Conservation (phyloP, 495 filamentous ascomycete species). For the Aspergillus taichungensis region DNA sequence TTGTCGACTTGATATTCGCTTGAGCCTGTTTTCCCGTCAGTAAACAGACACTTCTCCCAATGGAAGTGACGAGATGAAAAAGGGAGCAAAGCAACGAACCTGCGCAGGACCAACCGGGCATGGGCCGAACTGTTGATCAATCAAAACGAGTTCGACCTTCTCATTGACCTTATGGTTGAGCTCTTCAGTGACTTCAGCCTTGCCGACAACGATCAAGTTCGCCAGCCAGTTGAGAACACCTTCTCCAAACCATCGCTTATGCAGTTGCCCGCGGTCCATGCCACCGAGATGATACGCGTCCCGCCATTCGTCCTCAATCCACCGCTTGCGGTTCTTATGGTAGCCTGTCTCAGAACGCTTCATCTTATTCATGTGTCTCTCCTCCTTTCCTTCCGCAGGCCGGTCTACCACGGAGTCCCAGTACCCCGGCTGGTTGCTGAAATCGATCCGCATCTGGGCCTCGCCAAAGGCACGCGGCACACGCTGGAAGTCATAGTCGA, state of each 20-base stretch:
- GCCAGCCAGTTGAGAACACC: background rate
- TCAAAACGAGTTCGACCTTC: conserved; percentile 6
- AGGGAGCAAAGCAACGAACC: too few relatives aligned
- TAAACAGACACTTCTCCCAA: too few relatives aligned
- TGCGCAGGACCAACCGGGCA: conserved; percentile 7
- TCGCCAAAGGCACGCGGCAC: conserved; percentile 24
- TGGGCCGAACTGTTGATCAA: conserved; percentile 11
- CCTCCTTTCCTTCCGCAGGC: conserved; percentile 1
- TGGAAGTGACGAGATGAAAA: too few relatives aligned
- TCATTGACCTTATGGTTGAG: conserved; percentile 11
- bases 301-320: conserved; percentile 23
- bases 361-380: conserved; percentile 7
- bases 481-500: conserved; percentile 25
- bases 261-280: background rate
- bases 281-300: conserved; percentile 19
- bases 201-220: conserved; percentile 1
- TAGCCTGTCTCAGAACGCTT: conserved; percentile 5
- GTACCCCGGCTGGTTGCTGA: conserved; percentile 24
- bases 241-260: background rate
- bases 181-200: conserved; percentile 8
- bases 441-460: conserved; percentile 26
- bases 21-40: conserved; percentile 3
- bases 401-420: conserved; percentile 24
- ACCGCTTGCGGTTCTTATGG: conserved; percentile 16
- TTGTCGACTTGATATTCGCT: conserved; percentile 4